Base-by-base conservation (phyloP, 1,284 basidiomycete species). In the Marasmius tenuissimus region DNA sequence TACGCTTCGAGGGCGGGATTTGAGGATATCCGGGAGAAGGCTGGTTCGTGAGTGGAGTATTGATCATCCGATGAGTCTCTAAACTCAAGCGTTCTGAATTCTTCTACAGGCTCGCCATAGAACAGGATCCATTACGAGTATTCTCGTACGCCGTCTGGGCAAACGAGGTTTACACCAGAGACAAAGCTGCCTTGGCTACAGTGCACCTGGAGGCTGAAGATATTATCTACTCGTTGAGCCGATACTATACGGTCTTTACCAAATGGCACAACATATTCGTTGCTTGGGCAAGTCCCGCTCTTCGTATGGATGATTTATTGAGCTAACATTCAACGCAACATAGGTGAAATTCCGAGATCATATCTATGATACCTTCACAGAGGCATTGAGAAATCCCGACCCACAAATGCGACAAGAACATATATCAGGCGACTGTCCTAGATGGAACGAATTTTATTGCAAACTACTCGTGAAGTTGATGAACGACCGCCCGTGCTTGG, bases 211-310 rank as follows among this genome's bases (percentile, higher is more conserved):
- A 54, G 14, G 52, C 52, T 18, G 52, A 54, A 14, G 52, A 54
- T 37, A 37, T 54, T 20, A 54, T 54, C 52, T 54, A 54, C 34
- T 54, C 52, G 34, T 18, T 54, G 10, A 54, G 52, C 20, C 52
- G 52, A n/a, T 54, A 54, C 38, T 54, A 54, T 35, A 54, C 52
- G 7, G 52, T 54, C 16, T 54, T 54, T 35, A 54, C 52, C 33
- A 54, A 54, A 37, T 54, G 52, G 52, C 52, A 54, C 34, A 34
- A 54, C 52, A 54, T 54, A n/a, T 54, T 54, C 34, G 52, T 54
- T 14, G 52, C 52, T 18, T 54, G 52, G 52, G 52, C 20, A 14
- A 37, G 52, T 54, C 7, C 9, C 16, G 14, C 33, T 11, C n/a
- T 38, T 54, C 12, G 34, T 37, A 35, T 8, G 12, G 27, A 20